phyloP scores from a whole-genome alignment of 2,329 filamentous ascomycete species.

The Calonectria pauciramosa region DNA sequence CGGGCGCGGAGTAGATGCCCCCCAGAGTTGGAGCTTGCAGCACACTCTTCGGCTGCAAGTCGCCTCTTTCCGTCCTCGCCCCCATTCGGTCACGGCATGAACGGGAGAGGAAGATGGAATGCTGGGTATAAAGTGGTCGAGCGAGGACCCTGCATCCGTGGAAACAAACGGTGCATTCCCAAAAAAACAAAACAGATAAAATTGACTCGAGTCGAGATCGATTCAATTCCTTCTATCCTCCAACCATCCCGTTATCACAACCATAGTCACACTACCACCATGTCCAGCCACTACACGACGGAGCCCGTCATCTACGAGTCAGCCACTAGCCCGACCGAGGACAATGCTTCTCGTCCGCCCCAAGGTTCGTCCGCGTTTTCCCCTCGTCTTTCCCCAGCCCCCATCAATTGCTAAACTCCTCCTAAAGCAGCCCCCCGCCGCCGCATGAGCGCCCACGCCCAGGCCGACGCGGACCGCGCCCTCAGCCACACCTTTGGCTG shows the following conservation, averaged over 20 bases:
- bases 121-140: background rate
- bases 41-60: too few relatives aligned
- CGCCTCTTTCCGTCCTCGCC: background rate
- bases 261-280: too few relatives aligned
- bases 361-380: background rate
- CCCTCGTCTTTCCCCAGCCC: background rate
- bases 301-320: constrained; percentile 2
- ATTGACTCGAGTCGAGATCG: background rate
- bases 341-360: background rate
- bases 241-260: too few relatives aligned
- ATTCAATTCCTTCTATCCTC: background rate
- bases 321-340: background rate
- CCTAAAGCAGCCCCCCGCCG: constrained; percentile 5
- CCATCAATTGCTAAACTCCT: background rate
- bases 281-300: background rate
- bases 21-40: background rate
- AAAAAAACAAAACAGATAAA: background rate
- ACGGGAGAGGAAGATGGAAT: background rate
- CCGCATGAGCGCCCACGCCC: constrained; percentile 32
- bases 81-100: background rate
- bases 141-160: background rate
- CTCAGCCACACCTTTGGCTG: constrained; percentile 56
- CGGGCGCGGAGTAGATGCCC: background rate
- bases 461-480: constrained; percentile 49
- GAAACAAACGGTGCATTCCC: background rate